These are phyloP conservation scores for Chaetoceros muelleri DNA, from an alignment of 108 stramenopile genomes.

Conservation along the genomic window DNA sequence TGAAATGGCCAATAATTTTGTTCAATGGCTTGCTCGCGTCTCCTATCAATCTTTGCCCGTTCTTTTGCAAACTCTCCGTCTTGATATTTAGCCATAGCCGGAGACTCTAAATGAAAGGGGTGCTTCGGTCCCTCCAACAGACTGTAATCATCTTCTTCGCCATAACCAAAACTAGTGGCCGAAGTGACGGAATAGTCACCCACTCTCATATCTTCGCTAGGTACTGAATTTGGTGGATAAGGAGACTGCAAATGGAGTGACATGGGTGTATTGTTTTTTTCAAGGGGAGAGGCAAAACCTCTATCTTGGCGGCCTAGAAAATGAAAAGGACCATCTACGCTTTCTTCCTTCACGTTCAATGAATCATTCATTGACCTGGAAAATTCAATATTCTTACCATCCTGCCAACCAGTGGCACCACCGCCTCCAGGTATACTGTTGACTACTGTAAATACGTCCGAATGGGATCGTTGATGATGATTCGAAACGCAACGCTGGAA, in stretches of 20 bases:
- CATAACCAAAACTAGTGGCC: constrained; percentile 24
- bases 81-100: background rate
- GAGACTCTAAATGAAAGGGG: constrained; percentile 6
- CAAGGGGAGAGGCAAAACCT: too few relatives aligned
- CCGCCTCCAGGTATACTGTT: too few relatives aligned
- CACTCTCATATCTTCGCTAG: constrained; percentile 2
- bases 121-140: constrained; percentile 48
- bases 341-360: background rate
- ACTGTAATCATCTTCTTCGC: constrained; percentile 75
- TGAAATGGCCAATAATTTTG: constrained; percentile 87
- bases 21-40: constrained; percentile 64
- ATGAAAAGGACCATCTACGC: too few relatives aligned
- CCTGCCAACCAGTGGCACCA: background rate
- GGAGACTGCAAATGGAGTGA: constrained; percentile 3
- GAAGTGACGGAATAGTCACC: constrained; percentile 4
- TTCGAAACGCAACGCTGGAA: background rate
- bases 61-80: constrained; percentile 5
- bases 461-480: constrained; percentile 5
- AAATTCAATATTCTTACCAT: background rate
- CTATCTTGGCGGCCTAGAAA: too few relatives aligned
- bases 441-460: background rate
- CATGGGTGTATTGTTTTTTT: too few relatives aligned
- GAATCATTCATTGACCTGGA: background rate
- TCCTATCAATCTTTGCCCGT: constrained; percentile 29
- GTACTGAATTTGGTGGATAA: background rate